Percentiles rank a stretch among this genome's conserved stretches.
Conservation (phyloP, 2,329 filamentous ascomycete species). For the Cladosporium phlei region DNA sequence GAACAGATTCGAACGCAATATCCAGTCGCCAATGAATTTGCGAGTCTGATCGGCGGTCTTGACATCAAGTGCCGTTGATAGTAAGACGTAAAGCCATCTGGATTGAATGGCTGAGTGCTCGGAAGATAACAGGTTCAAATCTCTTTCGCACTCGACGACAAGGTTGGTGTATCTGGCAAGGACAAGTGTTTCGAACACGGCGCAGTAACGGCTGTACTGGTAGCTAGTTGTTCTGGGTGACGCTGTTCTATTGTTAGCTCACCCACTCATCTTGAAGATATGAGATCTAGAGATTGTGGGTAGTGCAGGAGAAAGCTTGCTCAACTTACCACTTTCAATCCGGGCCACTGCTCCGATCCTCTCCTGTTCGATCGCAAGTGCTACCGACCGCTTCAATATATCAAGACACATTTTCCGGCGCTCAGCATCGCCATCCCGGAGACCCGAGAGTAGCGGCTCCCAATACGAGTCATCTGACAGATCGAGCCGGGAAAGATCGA, state of each 20-base stretch:
- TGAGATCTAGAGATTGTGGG: too few relatives aligned
- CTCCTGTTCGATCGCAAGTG: slow-evolving; percentile 22
- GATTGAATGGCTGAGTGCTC: slow-evolving; percentile 33
- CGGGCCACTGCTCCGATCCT: slow-evolving; percentile 13
- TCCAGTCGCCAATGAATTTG: slow-evolving; percentile 44
- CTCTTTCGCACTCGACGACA: slow-evolving; percentile 41
- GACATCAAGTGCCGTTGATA: slow-evolving; percentile 37
- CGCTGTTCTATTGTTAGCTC: slow-evolving; percentile 13
- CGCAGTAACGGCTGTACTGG: slow-evolving; percentile 41
- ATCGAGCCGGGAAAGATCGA: slow-evolving; percentile 12
- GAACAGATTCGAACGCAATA: slow-evolving; percentile 31
- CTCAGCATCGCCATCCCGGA: slow-evolving; percentile 41
- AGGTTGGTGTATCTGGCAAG: slow-evolving; percentile 48
- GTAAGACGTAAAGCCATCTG: slow-evolving; percentile 40
- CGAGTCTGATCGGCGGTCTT: slow-evolving; percentile 44
- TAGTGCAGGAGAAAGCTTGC: too few relatives aligned
- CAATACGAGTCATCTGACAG: slow-evolving; percentile 34
- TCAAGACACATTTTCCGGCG: slow-evolving; percentile 44
- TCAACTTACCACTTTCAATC: slow-evolving; percentile 16
- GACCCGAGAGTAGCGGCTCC: slow-evolving; percentile 34
- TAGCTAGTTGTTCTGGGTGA: slow-evolving; percentile 16
- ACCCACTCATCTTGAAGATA: too few relatives aligned
- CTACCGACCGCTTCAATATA: slow-evolving; percentile 40
- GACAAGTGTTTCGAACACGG: slow-evolving; percentile 45
- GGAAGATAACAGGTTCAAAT: slow-evolving; percentile 38